Evolutionary conservation across 2,329 filamentous ascomycete species (phyloP), one percentile per base, ranked within the genome.

Genomic region (Ploettnerulaceae sp.): DNA sequence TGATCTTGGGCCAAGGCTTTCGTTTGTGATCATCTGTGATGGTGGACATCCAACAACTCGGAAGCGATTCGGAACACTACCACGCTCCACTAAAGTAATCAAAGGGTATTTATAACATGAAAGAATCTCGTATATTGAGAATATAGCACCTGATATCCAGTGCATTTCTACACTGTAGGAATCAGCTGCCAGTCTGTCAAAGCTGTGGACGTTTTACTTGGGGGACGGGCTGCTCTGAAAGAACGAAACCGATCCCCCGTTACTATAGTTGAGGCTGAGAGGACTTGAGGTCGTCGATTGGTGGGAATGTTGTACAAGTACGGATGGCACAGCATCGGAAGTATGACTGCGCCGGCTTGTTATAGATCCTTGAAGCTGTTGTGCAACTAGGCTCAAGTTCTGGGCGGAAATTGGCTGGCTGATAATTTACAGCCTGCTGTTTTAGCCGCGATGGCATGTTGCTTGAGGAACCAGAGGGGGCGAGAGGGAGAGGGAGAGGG

Each of bases 1-100:
- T 98, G 93, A 66, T 98, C 93, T 64, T 98, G 93, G 0, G 93
- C 91, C 12, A 98, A 70, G 1, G 93, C 93, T 67, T 98, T 98
- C 12, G 12, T 3, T 3, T 24, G 12, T 4, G 18, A 36, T 22
- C 3, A 24, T 36, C 17, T 9, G 21, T 38, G 34, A 12, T 17
- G 17, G 35, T 17, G 20, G 35, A 26, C 14, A 26, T 38, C 22
- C 35, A 26, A 38, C 20, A 18, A 5, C 28, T 12, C 28, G 35
- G 35, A 38, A n/a, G 35, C 35, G 35, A 38, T 21, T 12, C 22
- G 22, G 35, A 18, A 38, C 20, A 18, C 8, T 28, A 28, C 21
- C 36, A 9, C 36, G n/a, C 15, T 21, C 24, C 12, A n/a, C 9
- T 17, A 3, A n/a, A n/a, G n/a, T n/a, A n/a, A n/a, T n/a, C n/a